Base-by-base conservation (phyloP, 495 filamentous ascomycete species). In the Penicillium psychrofluorescens region DNA sequence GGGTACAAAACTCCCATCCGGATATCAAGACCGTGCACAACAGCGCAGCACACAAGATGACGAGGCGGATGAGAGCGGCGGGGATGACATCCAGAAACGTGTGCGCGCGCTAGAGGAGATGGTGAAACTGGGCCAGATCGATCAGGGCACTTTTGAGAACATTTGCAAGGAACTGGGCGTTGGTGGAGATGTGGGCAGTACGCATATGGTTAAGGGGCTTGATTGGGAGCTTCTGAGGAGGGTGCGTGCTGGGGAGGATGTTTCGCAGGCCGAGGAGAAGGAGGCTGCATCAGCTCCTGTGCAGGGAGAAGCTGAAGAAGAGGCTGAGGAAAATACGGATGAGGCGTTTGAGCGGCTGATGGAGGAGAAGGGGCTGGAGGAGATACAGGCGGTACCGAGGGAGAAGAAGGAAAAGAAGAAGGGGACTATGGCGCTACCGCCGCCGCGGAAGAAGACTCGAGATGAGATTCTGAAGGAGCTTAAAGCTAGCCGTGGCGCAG, bases 131-230 rank as follows among this genome's bases (percentile, higher is more conserved):
- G 81, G 83, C 31, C 81, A 92, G 65, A 90, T 95, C 46, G 84
- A 89, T 44, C 71, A 77, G 51, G 72, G 68, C 35, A 84, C 78
- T 4, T 95, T 90, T 58, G 83, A 88, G 40, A 78, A 75, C 49
- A 59, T 92, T 35, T 70, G 81, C 22, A 71, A 74, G 37, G 78
- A 94, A 51, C 85, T 95, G 41, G 67, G 68, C 1, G 80, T 89
- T 4, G 90, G 90, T 2, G 91, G 90, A 6, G 88, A 95, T 58
- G 57, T 88, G 28, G 64, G 65, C 2, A 84, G 82, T 53, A 91
- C 86, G 31, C 86, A 94, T 74, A 66, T 95, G 54, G 81, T 95
- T 29, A 97, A 96, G 63, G 92, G 92, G 2, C 63, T 98, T 45
- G 94, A 98, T 64, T 84, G 83, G 55, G 81, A 81, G 62, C 64